These are phyloP conservation scores for Juncus inflexus DNA, from an alignment of 176 grass and related monocot genomes.

Conservation along the genomic window DNA sequence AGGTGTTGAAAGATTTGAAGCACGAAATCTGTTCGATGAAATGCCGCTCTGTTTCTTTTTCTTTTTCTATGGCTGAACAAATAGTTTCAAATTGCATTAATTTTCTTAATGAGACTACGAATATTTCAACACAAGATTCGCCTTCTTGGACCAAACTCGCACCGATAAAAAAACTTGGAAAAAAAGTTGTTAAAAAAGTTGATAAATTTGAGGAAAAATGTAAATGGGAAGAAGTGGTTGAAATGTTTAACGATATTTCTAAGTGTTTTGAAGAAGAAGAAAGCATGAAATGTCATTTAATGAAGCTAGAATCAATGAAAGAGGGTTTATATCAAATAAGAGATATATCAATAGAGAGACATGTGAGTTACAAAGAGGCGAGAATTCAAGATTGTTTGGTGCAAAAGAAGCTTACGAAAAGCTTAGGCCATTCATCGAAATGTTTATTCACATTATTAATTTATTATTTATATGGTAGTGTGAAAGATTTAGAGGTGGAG, in stretches of 20 bases:
- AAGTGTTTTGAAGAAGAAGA: conserved; percentile 43
- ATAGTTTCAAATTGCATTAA: conserved; percentile 45
- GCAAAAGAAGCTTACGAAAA: conserved; percentile 62
- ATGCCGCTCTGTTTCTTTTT: conserved; percentile 17
- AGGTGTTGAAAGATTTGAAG: conserved; percentile 52
- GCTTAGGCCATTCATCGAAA: conserved; percentile 62
- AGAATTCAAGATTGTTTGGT: conserved; percentile 69
- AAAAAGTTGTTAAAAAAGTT: conserved; percentile 22
- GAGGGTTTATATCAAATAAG: conserved; percentile 72
- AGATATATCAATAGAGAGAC: conserved; percentile 54
- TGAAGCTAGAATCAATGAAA: conserved; percentile 68
- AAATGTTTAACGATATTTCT: conserved; percentile 68
- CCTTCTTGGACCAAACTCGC: conserved; percentile 76
- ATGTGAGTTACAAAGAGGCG: conserved; percentile 63
- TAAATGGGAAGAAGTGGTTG: conserved; percentile 79
- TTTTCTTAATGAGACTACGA: conserved; percentile 37
- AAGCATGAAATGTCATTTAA: conserved; percentile 28
- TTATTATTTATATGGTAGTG: conserved; percentile 67
- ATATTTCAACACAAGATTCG: conserved; percentile 22
- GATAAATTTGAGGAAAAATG: conserved; percentile 21
- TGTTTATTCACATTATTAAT: conserved; percentile 75
- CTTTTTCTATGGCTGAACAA: conserved; percentile 56
- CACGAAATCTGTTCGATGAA: conserved; percentile 40
- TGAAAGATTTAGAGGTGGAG: conserved; percentile 54
- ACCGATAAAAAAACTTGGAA: conserved; percentile 12